A percentile compares a stretch with the other conserved stretches of the same genome.
Conservation (phyloP, 768 basidiomycete species). For the Leccinellum luteum region DNA sequence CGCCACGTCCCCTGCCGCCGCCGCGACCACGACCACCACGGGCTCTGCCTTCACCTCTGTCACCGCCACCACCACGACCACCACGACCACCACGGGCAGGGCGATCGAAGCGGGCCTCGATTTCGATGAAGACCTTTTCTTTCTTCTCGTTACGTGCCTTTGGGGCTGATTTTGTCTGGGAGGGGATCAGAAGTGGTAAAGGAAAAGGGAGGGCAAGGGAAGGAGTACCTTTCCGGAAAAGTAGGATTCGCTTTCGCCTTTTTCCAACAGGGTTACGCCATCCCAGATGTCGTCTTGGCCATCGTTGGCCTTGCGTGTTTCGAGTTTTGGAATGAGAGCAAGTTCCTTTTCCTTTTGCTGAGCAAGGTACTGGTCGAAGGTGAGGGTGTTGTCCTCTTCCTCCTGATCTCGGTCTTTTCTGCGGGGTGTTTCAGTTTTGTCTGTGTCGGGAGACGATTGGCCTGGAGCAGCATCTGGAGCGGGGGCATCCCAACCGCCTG, state of each 20-base stretch:
- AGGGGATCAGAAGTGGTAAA: constrained; percentile 1
- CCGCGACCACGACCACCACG: constrained; percentile 40
- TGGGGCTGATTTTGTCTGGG: constrained; percentile 59
- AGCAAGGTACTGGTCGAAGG: constrained; percentile 89
- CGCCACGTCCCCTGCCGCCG: constrained; percentile 43
- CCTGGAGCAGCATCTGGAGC: constrained; percentile 27
- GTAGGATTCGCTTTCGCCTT: constrained; percentile 70
- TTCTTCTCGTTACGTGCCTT: constrained; percentile 78
- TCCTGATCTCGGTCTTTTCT: constrained; percentile 62
- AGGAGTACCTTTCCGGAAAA: constrained; percentile 83
- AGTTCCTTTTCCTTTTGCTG: constrained; percentile 66
- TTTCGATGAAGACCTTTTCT: constrained; percentile 89
- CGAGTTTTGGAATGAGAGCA: constrained; percentile 70
- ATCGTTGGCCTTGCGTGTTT: constrained; percentile 75
- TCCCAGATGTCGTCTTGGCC: constrained; percentile 72
- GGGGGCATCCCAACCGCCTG: constrained; percentile 39
- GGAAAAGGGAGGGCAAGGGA: not conserved
- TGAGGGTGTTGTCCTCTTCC: constrained; percentile 92
- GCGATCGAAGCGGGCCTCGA: constrained; percentile 86
- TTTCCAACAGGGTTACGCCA: constrained; percentile 63
- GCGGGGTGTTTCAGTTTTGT: constrained; percentile 38
- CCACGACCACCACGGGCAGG: constrained; percentile 67
- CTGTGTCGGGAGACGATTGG: constrained; percentile 33
- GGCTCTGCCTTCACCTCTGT: constrained; percentile 48
- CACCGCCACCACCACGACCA: constrained; percentile 36